A percentile compares a stretch with the other conserved stretches of the same genome.
phyloP scores from a whole-genome alignment of 768 basidiomycete species.

The Xerocomus brunneocitrinus region DNA sequence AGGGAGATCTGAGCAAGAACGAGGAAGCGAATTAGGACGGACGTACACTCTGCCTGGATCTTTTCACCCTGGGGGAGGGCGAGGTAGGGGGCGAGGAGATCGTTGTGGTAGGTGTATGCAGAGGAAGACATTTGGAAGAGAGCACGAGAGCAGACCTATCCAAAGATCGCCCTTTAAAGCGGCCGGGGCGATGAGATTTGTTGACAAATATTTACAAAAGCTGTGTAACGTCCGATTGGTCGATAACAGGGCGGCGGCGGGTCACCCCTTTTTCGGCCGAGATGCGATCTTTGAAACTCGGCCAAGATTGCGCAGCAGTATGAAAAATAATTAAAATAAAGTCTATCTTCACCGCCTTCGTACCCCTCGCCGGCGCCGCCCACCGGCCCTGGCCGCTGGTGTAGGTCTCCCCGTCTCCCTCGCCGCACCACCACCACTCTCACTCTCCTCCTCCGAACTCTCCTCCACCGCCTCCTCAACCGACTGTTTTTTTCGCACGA shows the following conservation, averaged over 20 bases:
- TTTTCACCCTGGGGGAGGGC: conserved; percentile 86
- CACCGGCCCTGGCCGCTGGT: conserved; percentile 52
- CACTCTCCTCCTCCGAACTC: conserved; percentile 36
- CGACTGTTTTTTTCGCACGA: conserved; percentile 15
- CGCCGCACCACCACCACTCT: conserved; percentile 40
- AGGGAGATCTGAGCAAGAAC: conserved; percentile 9
- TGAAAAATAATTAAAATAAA: not conserved
- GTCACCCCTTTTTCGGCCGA: conserved; percentile 6
- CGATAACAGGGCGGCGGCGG: conserved; percentile 20
- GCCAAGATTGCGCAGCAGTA: too few relatives aligned
- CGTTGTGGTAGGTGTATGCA: conserved; percentile 58
- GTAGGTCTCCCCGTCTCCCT: conserved; percentile 15
- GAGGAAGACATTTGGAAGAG: conserved; percentile 21
- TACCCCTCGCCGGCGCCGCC: conserved; percentile 48
- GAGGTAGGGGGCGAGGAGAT: conserved; percentile 87
- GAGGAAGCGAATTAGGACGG: not conserved
- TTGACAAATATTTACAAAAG: conserved; percentile 24
- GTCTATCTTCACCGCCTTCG: conserved; percentile 36
- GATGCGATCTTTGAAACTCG: not conserved
- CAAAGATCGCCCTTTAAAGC: conserved; percentile 23
- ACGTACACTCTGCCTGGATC: conserved; percentile 88
- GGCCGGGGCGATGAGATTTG: conserved; percentile 7
- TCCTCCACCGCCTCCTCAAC: conserved; percentile 28
- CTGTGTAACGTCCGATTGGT: conserved; percentile 22
- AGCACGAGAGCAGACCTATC: not conserved